Conservation (phyloP, 176 grass and related monocot species). For the Ampelocalamus luodianensis region DNA sequence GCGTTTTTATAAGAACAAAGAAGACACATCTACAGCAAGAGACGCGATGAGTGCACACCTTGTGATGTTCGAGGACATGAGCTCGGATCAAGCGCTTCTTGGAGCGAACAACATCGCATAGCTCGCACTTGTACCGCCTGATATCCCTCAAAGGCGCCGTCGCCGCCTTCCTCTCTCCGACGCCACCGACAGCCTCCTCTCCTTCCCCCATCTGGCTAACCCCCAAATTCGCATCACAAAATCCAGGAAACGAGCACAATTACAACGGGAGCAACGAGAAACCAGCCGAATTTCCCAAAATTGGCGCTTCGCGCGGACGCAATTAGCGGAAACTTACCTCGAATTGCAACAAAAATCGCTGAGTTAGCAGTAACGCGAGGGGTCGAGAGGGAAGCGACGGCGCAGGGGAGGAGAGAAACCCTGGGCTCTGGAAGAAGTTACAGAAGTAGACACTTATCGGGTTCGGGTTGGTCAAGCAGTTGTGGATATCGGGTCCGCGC, state of each 20-base stretch:
- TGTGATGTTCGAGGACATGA: conserved; percentile 54
- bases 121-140: conserved; percentile 64
- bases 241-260: neutral
- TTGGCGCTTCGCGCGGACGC: neutral
- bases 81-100: conserved; percentile 62
- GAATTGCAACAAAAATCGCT: neutral
- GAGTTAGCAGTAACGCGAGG: neutral
- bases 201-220: conserved; percentile 30
- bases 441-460: neutral
- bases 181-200: neutral
- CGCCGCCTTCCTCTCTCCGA: neutral
- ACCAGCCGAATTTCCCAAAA: neutral
- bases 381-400: conserved; percentile 17
- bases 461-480: neutral
- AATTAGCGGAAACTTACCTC: conserved; percentile 26
- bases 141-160: conserved; percentile 40
- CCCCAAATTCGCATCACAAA: neutral
- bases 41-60: conserved; percentile 33
- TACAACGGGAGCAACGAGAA: neutral
- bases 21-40: neutral
- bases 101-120: conserved; percentile 62
- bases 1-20: neutral
- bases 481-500: neutral
- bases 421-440: neutral
- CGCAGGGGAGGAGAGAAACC: neutral